Percentiles rank a stretch among this genome's conserved stretches.
These are phyloP conservation scores for Thalassiosira sp. DNA, from an alignment of 352 stramenopile species.

Conservation along the genomic window DNA sequence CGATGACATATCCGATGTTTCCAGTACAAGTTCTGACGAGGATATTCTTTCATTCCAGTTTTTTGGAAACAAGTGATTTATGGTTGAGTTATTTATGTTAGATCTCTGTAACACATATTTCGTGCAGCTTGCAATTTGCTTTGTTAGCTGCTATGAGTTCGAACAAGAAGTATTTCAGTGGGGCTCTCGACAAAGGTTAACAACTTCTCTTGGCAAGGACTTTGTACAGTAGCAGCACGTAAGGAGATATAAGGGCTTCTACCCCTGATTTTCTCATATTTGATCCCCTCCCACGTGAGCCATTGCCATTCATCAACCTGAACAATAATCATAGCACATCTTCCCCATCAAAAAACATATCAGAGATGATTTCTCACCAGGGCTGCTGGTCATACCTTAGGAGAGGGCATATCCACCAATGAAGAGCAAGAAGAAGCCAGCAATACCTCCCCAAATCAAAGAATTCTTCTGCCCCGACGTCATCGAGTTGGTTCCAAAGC, in stretches of 20 bases:
- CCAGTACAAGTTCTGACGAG: constrained; percentile 30
- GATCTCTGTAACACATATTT: neutral
- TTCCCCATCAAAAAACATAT: neutral
- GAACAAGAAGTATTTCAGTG: neutral
- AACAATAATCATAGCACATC: neutral
- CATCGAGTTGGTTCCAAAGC: constrained; percentile 81
- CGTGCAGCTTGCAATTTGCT: neutral
- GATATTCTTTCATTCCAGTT: constrained; percentile 44
- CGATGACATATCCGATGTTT: constrained; percentile 10
- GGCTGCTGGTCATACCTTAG: no score
- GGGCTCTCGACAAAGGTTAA: no score
- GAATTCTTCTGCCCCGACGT: constrained; percentile 78
- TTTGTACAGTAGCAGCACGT: no score
- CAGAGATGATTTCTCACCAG: no score
- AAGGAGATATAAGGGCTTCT: no score
- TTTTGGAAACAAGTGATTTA: constrained; percentile 38
- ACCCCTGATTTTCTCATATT: no score
- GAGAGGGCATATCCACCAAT: constrained; percentile 76
- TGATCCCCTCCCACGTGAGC: no score
- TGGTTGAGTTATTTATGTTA: no score
- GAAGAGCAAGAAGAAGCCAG: constrained; percentile 77
- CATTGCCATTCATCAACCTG: no score
- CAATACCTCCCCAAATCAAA: constrained; percentile 81
- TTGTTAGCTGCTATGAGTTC: neutral
- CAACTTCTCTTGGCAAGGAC: no score